Evolutionary conservation across 2,329 filamentous ascomycete species (phyloP), one percentile per base, ranked within the genome.

Genomic region (Paecilomyces sp.): DNA sequence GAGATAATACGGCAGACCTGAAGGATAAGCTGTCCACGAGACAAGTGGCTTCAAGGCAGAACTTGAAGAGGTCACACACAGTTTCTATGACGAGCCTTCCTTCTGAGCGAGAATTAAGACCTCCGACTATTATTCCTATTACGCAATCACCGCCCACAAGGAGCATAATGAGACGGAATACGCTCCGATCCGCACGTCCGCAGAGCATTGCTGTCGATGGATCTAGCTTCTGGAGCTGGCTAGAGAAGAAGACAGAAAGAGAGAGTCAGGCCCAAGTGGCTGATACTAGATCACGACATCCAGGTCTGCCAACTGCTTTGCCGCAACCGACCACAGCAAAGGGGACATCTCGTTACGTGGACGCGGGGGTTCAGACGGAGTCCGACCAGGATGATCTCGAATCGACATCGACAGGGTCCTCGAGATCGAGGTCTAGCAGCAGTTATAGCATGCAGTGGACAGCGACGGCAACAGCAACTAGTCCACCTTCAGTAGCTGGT

Each of bases 191-290:
- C 11, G 28, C 31, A 28, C 36, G 22, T 31, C 58, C 34, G 4
- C 28, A 57, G 50, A 63, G 62, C 36, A 62, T 63, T n/a, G 28
- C 61, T 24, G 28, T 54, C 47, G 30, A 53, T 28, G 51, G 51
- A 53, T 13, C 51, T 13, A 53, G 51, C 28, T 53, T 53, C 24
- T 53, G 51, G 51, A 53, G 51, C 51, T 53, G 51, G 51, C 8
- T 30, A 7, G 51, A 53, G 15, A 53, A 53, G 51, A 53, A 53
- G 28, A 30, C 51, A 15, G 51, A 53, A 30, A 53, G 51, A 30
- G 51, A 53, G 51, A 30, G 11, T 13, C 51, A 47, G 18, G n/a
- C 15, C 15, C 51, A 53, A 53, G 51, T 25, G 22, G 15, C 22
- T 6, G 28, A 53, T 25, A 53, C 22, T 22, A 53, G 24, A 24